Evolutionary conservation across 2,329 filamentous ascomycete species (phyloP), one percentile per base, ranked within the genome.

Genomic region (Calonectria multiphialidica): DNA sequence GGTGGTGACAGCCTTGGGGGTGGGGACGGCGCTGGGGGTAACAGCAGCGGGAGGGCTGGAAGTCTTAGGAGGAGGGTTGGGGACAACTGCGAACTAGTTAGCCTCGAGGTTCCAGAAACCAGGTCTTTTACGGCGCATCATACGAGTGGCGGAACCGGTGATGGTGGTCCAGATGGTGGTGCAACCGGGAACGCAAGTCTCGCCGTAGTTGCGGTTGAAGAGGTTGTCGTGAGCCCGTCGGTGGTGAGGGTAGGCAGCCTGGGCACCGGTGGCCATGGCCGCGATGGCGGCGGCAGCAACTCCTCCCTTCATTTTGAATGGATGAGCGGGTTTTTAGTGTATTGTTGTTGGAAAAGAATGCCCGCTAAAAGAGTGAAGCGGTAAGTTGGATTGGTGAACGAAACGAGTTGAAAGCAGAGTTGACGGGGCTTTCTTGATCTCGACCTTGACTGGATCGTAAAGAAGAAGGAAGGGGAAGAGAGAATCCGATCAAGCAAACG

Each of bases 281-380:
- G 87, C 92, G 84, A 86, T 88, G 83, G 92, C 91, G 83, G 92
- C 90, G 80, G 91, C 89, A 78, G 94, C 84, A 81, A 93, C 83
- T 81, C 89, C 88, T 81, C 89, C 91, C 93, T 94, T 97, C 94
- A 97, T 97, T 49, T 82, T 93, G 87, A 82, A 79, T 70, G 47
- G 21, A 70, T 66, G 55, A 68, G 37, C 63, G 42, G 62, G 81
- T 66, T 66, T 73, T 68, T 66, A 65, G 72, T 74, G 76, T n/a
- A n/a, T n/a, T n/a, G 74, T 80, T 75, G 77, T 64, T 75, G 71
- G 74, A 81, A 93, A 93, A 86, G 92, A 94, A 88, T 92, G 93
- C 90, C 94, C 93, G 94, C 94, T 95, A 87, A 96, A 95, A 84
- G 94, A 95, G 92, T 95, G 93, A 94, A 94, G 93, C 93, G 92